Conservation (phyloP, 2,329 filamentous ascomycete species). For the Verticillium klebahnii region DNA sequence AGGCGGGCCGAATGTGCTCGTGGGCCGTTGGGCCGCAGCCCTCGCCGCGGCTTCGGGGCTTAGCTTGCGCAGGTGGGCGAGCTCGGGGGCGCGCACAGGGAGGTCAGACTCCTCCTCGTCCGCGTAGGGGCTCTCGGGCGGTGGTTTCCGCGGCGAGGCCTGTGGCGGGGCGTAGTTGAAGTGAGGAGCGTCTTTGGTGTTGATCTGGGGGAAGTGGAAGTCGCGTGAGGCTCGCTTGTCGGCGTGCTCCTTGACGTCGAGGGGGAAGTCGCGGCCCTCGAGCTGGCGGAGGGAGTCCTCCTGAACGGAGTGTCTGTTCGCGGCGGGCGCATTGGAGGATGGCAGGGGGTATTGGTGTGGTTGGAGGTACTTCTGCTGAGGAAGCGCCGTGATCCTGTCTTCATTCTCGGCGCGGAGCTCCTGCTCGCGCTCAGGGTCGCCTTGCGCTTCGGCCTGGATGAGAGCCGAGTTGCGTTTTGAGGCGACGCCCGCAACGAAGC, state of each 20-base stretch:
- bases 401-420: conserved; percentile 78
- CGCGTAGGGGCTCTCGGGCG: conserved; percentile 6
- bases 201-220: conserved; percentile 56
- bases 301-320: conserved; percentile 25
- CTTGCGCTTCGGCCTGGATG: conserved; percentile 76
- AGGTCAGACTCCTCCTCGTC: conserved; percentile 16
- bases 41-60: conserved; percentile 17
- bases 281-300: conserved; percentile 45
- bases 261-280: conserved; percentile 43
- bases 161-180: conserved; percentile 53
- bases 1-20: conserved; percentile 54
- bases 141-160: conserved; percentile 32
- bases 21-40: conserved; percentile 34
- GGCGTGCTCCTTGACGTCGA: conserved; percentile 32
- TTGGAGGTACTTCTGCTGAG: conserved; percentile 61
- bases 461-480: conserved; percentile 81
- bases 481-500: conserved; percentile 80
- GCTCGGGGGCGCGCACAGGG: conserved; percentile 43
- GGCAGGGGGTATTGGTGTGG: conserved; percentile 29
- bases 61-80: conserved; percentile 52
- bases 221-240: conserved; percentile 27
- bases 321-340: conserved; percentile 16
- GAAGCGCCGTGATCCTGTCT: conserved; percentile 78
- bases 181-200: conserved; percentile 46
- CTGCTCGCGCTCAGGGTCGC: conserved; percentile 72